A percentile compares a stretch with the other conserved stretches of the same genome.
Conservation (phyloP, 768 basidiomycete genomes). For the Chiua virens region DNA sequence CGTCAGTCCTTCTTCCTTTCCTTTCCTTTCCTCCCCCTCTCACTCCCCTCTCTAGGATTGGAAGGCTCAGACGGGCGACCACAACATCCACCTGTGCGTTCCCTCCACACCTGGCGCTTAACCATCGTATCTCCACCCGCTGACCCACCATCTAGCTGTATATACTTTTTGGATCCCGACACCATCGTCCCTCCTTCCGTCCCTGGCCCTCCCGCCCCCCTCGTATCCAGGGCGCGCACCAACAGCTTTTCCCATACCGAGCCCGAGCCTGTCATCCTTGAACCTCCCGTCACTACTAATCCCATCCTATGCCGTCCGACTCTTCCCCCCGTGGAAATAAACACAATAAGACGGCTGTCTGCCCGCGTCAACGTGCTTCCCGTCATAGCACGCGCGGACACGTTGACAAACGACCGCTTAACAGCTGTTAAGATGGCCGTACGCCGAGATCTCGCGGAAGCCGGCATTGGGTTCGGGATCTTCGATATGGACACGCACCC, state of each 20-base stretch:
- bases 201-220: constrained; percentile 63
- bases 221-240: constrained; percentile 65
- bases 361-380: constrained; percentile 85
- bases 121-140: constrained; percentile 12
- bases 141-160: constrained; percentile 53
- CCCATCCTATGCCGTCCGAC: constrained; percentile 66
- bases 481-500: constrained; percentile 73
- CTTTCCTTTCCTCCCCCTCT: constrained; percentile 20
- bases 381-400: constrained; percentile 79
- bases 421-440: constrained; percentile 78
- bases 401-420: constrained; percentile 78
- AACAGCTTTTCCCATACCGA: constrained; percentile 73
- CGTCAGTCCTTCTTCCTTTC: constrained; percentile 49
- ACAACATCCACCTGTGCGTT: constrained; percentile 79
- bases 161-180: constrained; percentile 88
- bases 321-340: constrained; percentile 69
- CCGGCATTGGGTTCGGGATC: constrained; percentile 87
- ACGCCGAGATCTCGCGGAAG: constrained; percentile 76
- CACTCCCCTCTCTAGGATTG: constrained; percentile 52
- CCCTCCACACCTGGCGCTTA: constrained; percentile 32
- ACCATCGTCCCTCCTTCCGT: constrained; percentile 70
- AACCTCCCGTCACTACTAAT: constrained; percentile 75
- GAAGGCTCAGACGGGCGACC: constrained; percentile 67
- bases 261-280: constrained; percentile 74
- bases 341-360: constrained; percentile 76